These are phyloP conservation scores for Podaxis carcinomalis DNA, from an alignment of 768 basidiomycete species.

Conservation along the genomic window DNA sequence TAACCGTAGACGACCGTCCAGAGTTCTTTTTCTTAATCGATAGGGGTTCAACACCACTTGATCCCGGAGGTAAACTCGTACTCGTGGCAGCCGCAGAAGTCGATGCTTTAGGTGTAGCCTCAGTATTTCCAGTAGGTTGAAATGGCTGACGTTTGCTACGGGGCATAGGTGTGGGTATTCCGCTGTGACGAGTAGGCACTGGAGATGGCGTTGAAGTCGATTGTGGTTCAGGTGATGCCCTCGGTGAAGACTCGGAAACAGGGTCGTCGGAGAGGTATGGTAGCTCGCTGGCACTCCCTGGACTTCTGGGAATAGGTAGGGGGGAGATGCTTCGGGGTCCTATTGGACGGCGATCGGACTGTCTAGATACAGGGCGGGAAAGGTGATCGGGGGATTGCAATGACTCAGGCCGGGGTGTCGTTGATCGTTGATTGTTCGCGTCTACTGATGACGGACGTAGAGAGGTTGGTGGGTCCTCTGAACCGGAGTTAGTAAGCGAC, in stretches of 20 bases:
- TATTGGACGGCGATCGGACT: constrained; percentile 55
- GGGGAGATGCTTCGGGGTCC: constrained; percentile 80
- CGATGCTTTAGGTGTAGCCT: constrained; percentile 46
- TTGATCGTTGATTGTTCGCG: constrained; percentile 35
- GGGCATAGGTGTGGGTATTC: constrained; percentile 48
- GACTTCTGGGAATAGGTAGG: constrained; percentile 45
- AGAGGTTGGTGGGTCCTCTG: constrained; percentile 59
- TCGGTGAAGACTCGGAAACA: constrained; percentile 14
- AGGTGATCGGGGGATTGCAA: constrained; percentile 23
- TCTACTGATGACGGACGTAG: constrained; percentile 49
- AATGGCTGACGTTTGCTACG: constrained; percentile 72
- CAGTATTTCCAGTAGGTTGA: constrained; percentile 46
- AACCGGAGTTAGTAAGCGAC: constrained; percentile 10
- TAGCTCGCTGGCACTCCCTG: constrained; percentile 28
- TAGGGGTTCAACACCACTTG: constrained; percentile 59
- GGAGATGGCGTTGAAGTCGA: constrained; percentile 17
- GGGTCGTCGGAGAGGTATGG: constrained; percentile 44
- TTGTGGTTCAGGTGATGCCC: constrained; percentile 4
- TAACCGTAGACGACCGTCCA: constrained; percentile 39
- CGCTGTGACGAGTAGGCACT: constrained; percentile 22
- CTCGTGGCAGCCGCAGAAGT: constrained; percentile 19
- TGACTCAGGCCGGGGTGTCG: constrained; percentile 45
- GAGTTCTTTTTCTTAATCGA: constrained; percentile 85
- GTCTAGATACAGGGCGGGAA: constrained; percentile 42
- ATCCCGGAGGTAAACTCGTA: constrained; percentile 28